Evolutionary conservation across 192 early-diverging fungal species (phyloP).

Genomic region (Podila epicladia): DNA sequence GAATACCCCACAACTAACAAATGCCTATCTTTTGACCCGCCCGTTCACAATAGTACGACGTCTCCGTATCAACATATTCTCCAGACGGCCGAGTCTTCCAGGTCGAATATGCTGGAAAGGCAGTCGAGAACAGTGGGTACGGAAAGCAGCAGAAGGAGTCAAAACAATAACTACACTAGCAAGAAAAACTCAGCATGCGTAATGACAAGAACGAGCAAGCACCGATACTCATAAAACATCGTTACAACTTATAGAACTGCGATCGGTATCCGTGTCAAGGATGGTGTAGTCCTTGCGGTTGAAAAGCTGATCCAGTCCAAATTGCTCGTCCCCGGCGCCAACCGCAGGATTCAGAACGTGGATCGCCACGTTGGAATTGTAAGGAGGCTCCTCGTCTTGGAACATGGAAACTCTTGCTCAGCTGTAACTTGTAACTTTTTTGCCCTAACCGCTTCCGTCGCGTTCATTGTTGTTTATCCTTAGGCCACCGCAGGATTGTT

Average conservation of each 20-base stretch:
- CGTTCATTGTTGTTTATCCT: not conserved
- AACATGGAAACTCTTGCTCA: not conserved
- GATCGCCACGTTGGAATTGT: slow-evolving; percentile 96
- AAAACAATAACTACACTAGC: too few relatives aligned
- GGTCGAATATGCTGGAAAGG: slow-evolving; percentile 98
- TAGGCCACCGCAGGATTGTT: slow-evolving; percentile 92
- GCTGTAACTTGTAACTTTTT: not conserved
- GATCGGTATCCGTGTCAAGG: slow-evolving; percentile 93
- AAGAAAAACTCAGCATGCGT: not conserved
- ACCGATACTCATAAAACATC: not conserved
- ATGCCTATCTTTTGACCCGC: slow-evolving; percentile 6
- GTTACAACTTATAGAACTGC: slow-evolving; percentile 71
- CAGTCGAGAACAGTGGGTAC: slow-evolving; percentile 98
- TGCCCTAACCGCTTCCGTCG: not conserved
- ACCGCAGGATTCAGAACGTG: slow-evolving; percentile 91
- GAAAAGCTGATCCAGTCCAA: slow-evolving; percentile 97
- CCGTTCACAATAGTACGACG: slow-evolving; percentile 81
- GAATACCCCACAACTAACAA: not conserved
- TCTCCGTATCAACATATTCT: slow-evolving; percentile 98
- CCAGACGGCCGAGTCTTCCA: slow-evolving; percentile 99
- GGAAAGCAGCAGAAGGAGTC: not conserved
- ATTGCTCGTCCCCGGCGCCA: slow-evolving; percentile 91
- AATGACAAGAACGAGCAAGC: not conserved
- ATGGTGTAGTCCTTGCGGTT: slow-evolving; percentile 96
- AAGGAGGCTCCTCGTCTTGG: slow-evolving; percentile 8